These are phyloP conservation scores for Paspalum notatum DNA, from an alignment of 176 grass and related monocot species.

Conservation along the genomic window DNA sequence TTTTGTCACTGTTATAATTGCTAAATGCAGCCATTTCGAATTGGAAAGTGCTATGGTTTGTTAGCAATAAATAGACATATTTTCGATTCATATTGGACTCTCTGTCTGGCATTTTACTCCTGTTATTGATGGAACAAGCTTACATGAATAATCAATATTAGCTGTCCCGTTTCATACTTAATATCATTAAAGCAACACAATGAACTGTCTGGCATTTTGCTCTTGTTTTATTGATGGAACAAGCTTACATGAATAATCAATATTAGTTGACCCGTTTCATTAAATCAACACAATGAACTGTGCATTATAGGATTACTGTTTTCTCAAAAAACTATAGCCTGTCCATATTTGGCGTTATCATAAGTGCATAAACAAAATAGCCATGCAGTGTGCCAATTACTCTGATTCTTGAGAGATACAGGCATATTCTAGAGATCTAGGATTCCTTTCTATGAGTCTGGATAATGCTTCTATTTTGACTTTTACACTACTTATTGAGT, in stretches of 20 bases:
- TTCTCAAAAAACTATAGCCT: background rate
- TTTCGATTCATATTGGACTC: background rate
- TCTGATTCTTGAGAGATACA: background rate
- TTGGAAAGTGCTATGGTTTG: background rate
- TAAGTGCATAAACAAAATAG: background rate
- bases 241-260: conserved; percentile 4
- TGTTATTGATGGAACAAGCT: background rate
- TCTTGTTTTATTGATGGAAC: background rate
- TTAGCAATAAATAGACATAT: background rate
- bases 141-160: conserved; percentile 3
- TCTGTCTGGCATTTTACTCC: background rate
- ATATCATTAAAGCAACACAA: too few relatives aligned
- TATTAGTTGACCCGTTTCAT: background rate
- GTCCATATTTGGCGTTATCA: background rate
- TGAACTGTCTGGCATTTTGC: background rate
- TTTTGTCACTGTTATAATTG: background rate
- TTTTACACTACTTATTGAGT: conserved; percentile 11
- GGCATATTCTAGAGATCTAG: conserved; percentile 10
- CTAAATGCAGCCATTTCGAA: conserved; percentile 3
- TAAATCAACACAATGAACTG: background rate
- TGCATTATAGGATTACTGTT: background rate
- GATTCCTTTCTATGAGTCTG: conserved; percentile 23
- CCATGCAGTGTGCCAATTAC: conserved; percentile 17
- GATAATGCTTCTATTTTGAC: conserved; percentile 10
- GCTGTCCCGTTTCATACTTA: background rate